phyloP scores from a whole-genome alignment of 2,329 filamentous ascomycete genomes.

The Sporothrix humicola region DNA sequence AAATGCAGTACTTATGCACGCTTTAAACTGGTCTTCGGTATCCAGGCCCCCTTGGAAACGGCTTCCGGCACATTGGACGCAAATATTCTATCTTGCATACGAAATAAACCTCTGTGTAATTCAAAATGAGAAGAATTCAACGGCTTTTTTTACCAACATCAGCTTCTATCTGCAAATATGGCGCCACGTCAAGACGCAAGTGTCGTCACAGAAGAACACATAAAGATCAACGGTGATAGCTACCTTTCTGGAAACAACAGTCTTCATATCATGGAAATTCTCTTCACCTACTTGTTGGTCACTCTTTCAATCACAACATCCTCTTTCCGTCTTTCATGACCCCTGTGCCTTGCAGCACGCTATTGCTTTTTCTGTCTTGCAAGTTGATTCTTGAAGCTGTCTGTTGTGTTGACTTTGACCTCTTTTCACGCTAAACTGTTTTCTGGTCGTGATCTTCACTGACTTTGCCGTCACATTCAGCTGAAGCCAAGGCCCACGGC shows the following conservation, averaged over 20 bases:
- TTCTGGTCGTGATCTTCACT: neutral
- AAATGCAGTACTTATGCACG: neutral
- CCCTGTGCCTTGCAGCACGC: slow-evolving; percentile 4
- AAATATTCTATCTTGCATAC: no score
- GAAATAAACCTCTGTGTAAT: no score
- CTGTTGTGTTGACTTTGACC: neutral
- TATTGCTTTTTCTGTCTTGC: slow-evolving; percentile 2
- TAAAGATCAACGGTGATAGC: neutral
- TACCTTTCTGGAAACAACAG: neutral
- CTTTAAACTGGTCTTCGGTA: neutral
- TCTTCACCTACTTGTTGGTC: neutral
- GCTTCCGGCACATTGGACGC: neutral
- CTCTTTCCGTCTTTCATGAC: neutral
- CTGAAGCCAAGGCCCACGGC: neutral
- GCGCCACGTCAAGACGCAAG: neutral
- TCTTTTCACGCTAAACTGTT: neutral
- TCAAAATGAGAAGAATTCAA: neutral
- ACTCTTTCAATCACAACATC: neutral
- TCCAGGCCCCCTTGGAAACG: neutral
- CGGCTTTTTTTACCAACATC: no score
- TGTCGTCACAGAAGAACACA: neutral
- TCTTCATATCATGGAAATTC: neutral
- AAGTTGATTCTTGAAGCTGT: no score
- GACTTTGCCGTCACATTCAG: neutral
- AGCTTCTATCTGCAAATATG: neutral